Percentiles rank a stretch among this genome's conserved stretches.
Conservation (phyloP, 2,329 filamentous ascomycete genomes). For the Drechslerella dactyloides region DNA sequence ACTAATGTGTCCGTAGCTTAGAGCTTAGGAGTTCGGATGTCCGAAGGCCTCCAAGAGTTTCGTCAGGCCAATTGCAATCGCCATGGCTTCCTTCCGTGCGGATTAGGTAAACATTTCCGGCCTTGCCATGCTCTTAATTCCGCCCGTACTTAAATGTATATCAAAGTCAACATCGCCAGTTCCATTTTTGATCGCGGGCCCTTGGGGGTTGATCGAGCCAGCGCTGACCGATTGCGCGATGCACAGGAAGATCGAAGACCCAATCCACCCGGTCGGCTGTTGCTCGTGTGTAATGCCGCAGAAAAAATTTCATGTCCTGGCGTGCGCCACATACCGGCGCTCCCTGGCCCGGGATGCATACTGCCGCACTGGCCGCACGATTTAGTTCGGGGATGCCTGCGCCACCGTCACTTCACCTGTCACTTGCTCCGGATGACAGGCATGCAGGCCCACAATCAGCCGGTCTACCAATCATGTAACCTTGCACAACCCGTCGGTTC, state of each 20-base stretch:
- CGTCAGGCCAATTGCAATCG: conserved; percentile 2
- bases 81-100: conserved; percentile 21
- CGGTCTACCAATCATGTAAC: conserved; percentile 28
- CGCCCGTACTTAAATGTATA: not conserved
- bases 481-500: conserved; percentile 12
- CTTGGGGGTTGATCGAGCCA: too few species aligned
- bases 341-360: conserved; percentile 16
- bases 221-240: not conserved
- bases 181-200: too few species aligned
- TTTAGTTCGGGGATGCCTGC: conserved; percentile 20
- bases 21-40: conserved; percentile 16
- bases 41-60: conserved; percentile 27
- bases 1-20: conserved; percentile 34
- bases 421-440: conserved; percentile 10
- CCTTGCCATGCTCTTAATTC: conserved; percentile 20
- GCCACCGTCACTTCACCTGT: conserved; percentile 32
- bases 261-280: too few species aligned
- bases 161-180: too few species aligned
- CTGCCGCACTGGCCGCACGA: conserved; percentile 34
- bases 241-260: too few species aligned
- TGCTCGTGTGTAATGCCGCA: not conserved
- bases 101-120: conserved; percentile 48
- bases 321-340: conserved; percentile 1
- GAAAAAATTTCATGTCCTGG: not conserved
- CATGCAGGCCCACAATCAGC: conserved; percentile 16